Conservation (phyloP, 768 basidiomycete species). For the Myochromella boudieri region DNA sequence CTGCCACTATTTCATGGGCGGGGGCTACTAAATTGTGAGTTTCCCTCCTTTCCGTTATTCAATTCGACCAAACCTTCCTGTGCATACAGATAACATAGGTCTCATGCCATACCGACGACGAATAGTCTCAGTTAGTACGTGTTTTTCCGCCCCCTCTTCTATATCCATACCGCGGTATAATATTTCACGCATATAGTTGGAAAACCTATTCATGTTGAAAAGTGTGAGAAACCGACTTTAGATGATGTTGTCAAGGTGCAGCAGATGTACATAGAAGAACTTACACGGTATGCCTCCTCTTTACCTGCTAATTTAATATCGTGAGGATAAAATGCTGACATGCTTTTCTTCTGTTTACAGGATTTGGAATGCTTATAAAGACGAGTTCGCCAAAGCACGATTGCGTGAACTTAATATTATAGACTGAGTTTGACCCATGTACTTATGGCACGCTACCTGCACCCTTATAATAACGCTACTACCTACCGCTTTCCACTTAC, state of each 20-base stretch:
- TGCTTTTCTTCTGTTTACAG: slow-evolving; percentile 39
- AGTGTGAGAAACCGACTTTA: slow-evolving; percentile 77
- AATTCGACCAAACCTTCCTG: not conserved
- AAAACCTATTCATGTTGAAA: slow-evolving; percentile 76
- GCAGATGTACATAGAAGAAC: slow-evolving; percentile 85
- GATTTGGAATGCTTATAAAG: slow-evolving; percentile 96
- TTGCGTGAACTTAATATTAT: slow-evolving; percentile 77
- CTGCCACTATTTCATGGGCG: slow-evolving; percentile 96
- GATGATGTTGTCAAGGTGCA: slow-evolving; percentile 83
- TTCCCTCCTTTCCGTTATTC: not conserved
- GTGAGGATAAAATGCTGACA: not conserved
- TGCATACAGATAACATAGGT: slow-evolving; percentile 79
- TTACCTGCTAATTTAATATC: not conserved
- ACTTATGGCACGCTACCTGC: too few relatives aligned
- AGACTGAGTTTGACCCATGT: too few relatives aligned
- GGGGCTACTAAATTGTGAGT: slow-evolving; percentile 89
- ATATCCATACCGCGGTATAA: not conserved
- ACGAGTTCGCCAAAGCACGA: slow-evolving; percentile 85
- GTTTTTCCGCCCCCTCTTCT: not conserved
- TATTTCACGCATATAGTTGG: slow-evolving; percentile 58
- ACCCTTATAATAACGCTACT: too few relatives aligned
- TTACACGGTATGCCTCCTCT: slow-evolving; percentile 65
- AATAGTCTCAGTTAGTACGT: slow-evolving; percentile 96
- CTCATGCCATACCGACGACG: slow-evolving; percentile 93
- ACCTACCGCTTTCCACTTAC: too few relatives aligned